These are phyloP conservation scores for Chalciporus sp. DNA, from an alignment of 1,284 basidiomycete species.

Conservation along the genomic window DNA sequence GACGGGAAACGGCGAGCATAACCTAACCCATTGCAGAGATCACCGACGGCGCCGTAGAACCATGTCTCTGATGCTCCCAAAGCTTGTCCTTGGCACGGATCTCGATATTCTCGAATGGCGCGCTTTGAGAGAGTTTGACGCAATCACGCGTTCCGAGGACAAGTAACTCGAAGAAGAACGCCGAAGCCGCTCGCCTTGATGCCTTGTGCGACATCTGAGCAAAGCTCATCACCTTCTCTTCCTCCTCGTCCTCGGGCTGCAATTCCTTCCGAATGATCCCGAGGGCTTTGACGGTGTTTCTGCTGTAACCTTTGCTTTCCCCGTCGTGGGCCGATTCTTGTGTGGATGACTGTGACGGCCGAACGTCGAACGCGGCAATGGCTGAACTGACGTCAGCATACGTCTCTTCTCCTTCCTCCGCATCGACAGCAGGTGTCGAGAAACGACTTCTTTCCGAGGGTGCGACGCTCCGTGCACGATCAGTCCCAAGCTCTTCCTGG, in stretches of 20 bases:
- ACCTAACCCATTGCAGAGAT: conserved; percentile 36
- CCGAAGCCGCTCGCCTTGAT: conserved; percentile 86
- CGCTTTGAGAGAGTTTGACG: conserved; percentile 75
- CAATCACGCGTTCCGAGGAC: conserved; percentile 93
- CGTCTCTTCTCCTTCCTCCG: conserved; percentile 62
- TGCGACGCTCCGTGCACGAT: conserved; percentile 39
- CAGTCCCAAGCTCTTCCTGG: conserved; percentile 30
- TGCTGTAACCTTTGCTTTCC: conserved; percentile 79
- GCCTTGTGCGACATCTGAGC: conserved; percentile 55
- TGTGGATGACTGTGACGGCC: conserved; percentile 49
- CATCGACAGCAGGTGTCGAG: conserved; percentile 68
- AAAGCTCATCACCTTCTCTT: conserved; percentile 62
- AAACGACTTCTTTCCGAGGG: conserved; percentile 63
- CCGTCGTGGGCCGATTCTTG: conserved; percentile 44
- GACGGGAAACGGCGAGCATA: background rate
- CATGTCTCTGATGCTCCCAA: conserved; percentile 71
- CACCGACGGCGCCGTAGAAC: conserved; percentile 47
- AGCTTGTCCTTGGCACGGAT: conserved; percentile 83
- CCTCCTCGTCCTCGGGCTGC: conserved; percentile 64
- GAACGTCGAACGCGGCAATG: conserved; percentile 81
- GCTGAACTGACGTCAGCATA: conserved; percentile 76
- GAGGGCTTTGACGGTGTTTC: conserved; percentile 90
- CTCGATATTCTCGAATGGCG: conserved; percentile 85
- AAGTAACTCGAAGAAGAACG: conserved; percentile 97
- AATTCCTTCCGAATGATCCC: conserved; percentile 81